A percentile compares a stretch with the other conserved stretches of the same genome.
These are phyloP conservation scores for Monilinia fructicola DNA, from an alignment of 2,329 filamentous ascomycete species.

Conservation along the genomic window DNA sequence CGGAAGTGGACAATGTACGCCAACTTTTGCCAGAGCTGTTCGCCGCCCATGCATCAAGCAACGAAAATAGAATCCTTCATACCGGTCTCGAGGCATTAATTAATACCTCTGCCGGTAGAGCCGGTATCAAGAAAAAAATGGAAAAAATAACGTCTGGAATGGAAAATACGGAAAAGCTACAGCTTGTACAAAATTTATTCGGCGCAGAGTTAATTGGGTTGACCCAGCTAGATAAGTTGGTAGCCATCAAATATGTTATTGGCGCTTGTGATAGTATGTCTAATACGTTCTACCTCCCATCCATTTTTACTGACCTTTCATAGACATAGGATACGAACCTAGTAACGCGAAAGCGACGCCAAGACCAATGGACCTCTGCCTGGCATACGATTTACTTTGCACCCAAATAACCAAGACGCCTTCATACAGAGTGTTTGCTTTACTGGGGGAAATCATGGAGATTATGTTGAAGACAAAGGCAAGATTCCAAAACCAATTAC, in stretches of 20 bases:
- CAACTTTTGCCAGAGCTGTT: conserved; percentile 33
- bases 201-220: conserved; percentile 21
- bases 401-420: conserved; percentile 31
- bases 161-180: conserved; percentile 32
- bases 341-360: conserved; percentile 23
- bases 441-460: conserved; percentile 38
- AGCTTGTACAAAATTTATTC: conserved; percentile 32
- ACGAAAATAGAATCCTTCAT: conserved; percentile 8
- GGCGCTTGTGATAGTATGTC: conserved; percentile 35
- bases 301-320: conserved; percentile 11
- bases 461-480: conserved; percentile 41
- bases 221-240: conserved; percentile 33
- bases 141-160: conserved; percentile 25
- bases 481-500: conserved; percentile 10
- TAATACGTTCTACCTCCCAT: background rate
- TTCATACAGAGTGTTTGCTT: conserved; percentile 36
- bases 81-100: conserved; percentile 25
- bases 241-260: conserved; percentile 35
- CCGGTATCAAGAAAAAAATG: conserved; percentile 29
- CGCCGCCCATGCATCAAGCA: conserved; percentile 23
- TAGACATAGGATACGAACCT: conserved; percentile 29
- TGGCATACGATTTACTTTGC: conserved; percentile 34
- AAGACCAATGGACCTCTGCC: conserved; percentile 31
- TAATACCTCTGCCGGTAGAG: conserved; percentile 30
- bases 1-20: conserved; percentile 26